Evolutionary conservation across 2,329 filamentous ascomycete species (phyloP), one percentile per base, ranked within the genome.

Genomic region (Aspergillus brasiliensis): DNA sequence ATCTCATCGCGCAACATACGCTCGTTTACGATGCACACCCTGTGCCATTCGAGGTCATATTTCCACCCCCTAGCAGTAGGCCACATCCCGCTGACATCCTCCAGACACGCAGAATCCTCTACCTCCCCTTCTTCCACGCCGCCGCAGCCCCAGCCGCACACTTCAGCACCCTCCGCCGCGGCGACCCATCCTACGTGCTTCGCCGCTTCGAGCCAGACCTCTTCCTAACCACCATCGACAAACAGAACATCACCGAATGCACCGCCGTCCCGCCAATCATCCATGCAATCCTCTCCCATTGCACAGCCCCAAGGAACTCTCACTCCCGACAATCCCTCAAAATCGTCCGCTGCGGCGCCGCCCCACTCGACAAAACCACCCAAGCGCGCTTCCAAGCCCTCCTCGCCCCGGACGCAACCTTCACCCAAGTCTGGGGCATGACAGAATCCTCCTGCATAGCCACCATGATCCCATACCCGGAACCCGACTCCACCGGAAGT

Each of bases 221-320:
- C 8, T 48, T 58, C 38, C 52, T 58, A 40, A 13, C 8, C 2
- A 44, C 51, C 3, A n/a, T 63, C 15, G 27, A 56, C 15, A 44
- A 52, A 17, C 51, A 56, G 28, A 31, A 21, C 5, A 57, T 63
- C 11, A 61, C 61, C 17, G 57, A 58, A 37, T 44, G 28, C 13
- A 60, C 53, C 11, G 38, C 51, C 3, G 58, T 61, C 5, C 61
- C 61, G 2, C 61, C 61, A 3, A 49, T 63, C 1, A 54, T 58
- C 31, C 25, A 48, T 1, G 34, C 60, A 6, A 23, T 63, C 5
- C 48, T 56, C 19, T n/a, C 58, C 13, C 46, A 56, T 28, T 46
- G 37, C n/a, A 21, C n/a, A 1, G 38, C 31, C 11, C 17, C 19
- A 2, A 34, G 13, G 13, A 5, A 34, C 8, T 19, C 51, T 11